Percentiles rank a stretch among this genome's conserved stretches.
These are phyloP conservation scores for Purpureocillium lavendulum DNA, from an alignment of 2,329 filamentous ascomycete species.

Conservation along the genomic window DNA sequence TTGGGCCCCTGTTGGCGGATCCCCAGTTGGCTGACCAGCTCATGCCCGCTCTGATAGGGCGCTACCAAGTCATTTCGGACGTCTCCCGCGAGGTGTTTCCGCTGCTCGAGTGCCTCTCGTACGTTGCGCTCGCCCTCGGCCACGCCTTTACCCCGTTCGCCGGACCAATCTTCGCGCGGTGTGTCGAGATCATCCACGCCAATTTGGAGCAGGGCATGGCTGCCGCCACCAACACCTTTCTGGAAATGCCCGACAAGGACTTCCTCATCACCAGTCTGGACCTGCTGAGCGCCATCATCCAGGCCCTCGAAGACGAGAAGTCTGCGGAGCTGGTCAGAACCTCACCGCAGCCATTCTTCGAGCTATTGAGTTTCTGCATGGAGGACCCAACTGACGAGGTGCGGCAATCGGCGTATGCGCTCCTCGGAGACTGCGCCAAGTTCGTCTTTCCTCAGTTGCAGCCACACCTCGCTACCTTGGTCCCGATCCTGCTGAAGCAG, in stretches of 20 bases:
- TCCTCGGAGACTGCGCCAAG: constrained; percentile 90
- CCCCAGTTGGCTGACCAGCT: constrained; percentile 74
- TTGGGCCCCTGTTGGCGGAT: constrained; percentile 72
- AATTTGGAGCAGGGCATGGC: constrained; percentile 77
- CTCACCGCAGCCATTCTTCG: constrained; percentile 79
- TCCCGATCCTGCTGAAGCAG: constrained; percentile 79
- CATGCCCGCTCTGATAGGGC: constrained; percentile 85
- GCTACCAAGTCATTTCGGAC: constrained; percentile 82
- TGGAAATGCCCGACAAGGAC: constrained; percentile 87
- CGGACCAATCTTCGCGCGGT: constrained; percentile 76
- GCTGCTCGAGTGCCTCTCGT: constrained; percentile 90
- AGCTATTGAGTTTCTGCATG: constrained; percentile 86
- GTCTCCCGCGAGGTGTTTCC: constrained; percentile 91
- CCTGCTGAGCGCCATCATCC: constrained; percentile 84
- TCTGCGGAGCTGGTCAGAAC: constrained; percentile 67
- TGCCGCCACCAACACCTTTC: constrained; percentile 55
- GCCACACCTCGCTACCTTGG: constrained; percentile 60
- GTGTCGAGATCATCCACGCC: constrained; percentile 82
- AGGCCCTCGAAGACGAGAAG: constrained; percentile 69
- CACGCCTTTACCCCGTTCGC: constrained; percentile 79
- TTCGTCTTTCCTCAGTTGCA: constrained; percentile 81
- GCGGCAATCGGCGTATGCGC: constrained; percentile 88
- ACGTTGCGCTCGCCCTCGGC: constrained; percentile 80
- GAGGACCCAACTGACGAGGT: constrained; percentile 87
- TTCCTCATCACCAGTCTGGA: constrained; percentile 94